Evolutionary conservation across 768 basidiomycete species (phyloP), one percentile per base, ranked within the genome.

Genomic region (Mycena indigotica): DNA sequence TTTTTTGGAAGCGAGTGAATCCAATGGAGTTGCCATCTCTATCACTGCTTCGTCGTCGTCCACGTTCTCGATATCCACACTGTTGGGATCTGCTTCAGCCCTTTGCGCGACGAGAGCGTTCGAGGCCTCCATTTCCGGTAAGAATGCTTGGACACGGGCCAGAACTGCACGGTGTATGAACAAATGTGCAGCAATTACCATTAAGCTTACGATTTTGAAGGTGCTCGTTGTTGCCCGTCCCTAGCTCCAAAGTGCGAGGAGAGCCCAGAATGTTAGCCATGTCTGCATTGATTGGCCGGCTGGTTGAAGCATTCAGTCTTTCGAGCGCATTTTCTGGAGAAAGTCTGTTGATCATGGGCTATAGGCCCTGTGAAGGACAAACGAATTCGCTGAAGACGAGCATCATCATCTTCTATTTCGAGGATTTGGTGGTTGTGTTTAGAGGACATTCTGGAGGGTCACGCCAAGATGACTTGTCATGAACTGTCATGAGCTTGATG

Each of bases 41-140:
- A 82, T 75, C 58, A 80, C 73, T 49, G 63, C 65, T 8, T 69
- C 71, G 26, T 72, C 70, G 8, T 61, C 70, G 1, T 66, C 68
- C 21, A 82, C 50, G 46, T 79, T 74, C 63, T 83, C 82, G 4
- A 83, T 81, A 65, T 83, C 78, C 25, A 83, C 67, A 59, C 75
- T 77, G 12, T 64, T 63, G 6, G 78, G 80, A 48, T 77, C 73
- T 25, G 65, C 61, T 5, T 65, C 59, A 2, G 69, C 72, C 15
- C 65, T 65, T 17, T 59, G 64, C 2, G 68, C 53, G 23, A 83
- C 73, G 1, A 72, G 70, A 2, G 73, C 75, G 52, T 83, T 83
- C 8, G 82, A 77, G 29, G 77, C 77, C 12, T 76, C 72, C 25
- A 83, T 72, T 52, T 77, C 63, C 1, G 81, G 80, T 10, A 83